Conservation (phyloP, 352 stramenopile genomes). For the Globisporangium nodosum region DNA sequence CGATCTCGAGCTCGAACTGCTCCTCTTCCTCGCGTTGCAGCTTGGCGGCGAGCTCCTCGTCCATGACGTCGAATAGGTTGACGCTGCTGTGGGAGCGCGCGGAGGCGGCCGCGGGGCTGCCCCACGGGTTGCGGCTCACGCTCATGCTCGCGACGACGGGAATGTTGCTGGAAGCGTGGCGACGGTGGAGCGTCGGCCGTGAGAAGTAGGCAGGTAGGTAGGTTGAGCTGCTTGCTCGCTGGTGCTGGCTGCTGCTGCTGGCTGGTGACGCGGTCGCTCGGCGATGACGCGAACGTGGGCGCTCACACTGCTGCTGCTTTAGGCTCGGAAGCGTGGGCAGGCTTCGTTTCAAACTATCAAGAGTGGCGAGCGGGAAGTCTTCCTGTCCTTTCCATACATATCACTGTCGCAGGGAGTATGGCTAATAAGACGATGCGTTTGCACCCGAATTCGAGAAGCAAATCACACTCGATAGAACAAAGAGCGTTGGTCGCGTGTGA, state of each 20-base stretch:
- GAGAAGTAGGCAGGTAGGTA: background rate
- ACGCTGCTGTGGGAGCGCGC: conserved; percentile 18
- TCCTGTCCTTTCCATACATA: background rate
- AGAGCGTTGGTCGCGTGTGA: background rate
- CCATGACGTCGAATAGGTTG: conserved; percentile 65
- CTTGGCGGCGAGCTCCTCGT: conserved; percentile 61
- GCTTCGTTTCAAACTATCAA: background rate
- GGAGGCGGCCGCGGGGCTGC: conserved; percentile 17
- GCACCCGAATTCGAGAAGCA: background rate
- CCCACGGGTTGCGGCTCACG: conserved; percentile 28
- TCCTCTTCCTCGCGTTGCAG: conserved; percentile 68
- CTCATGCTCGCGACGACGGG: background rate
- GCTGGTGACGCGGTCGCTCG: background rate
- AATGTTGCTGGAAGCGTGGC: background rate
- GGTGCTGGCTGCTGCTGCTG: background rate
- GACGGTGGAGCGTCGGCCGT: background rate
- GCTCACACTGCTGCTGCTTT: background rate
- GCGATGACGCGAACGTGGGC: background rate
- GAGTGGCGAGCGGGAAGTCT: background rate
- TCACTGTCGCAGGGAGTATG: background rate
- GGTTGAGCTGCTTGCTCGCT: background rate
- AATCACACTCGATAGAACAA: background rate
- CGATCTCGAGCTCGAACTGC: conserved; percentile 58
- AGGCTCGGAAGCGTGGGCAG: background rate
- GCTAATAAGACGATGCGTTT: background rate